Percentiles rank a stretch among this genome's conserved stretches.
These are phyloP conservation scores for Aspergillus tubingensis DNA, from an alignment of 2,329 filamentous ascomycete species.

Conservation along the genomic window DNA sequence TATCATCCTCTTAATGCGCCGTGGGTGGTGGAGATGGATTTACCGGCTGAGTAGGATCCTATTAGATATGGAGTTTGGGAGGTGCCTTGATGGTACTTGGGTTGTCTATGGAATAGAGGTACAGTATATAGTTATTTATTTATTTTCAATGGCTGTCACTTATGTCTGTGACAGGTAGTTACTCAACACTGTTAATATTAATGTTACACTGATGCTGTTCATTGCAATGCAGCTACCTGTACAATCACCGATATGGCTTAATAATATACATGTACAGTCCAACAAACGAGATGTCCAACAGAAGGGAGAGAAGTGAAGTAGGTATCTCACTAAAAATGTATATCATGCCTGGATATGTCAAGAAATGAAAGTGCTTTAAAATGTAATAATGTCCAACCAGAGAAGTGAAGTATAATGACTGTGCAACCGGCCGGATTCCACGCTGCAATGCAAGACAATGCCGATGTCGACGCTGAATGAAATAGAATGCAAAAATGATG, in stretches of 20 bases:
- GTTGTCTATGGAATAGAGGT: too few relatives aligned
- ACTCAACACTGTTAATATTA: too few relatives aligned
- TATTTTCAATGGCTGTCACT: too few relatives aligned
- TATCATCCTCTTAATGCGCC: constrained; percentile 56
- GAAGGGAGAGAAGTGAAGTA: constrained; percentile 1
- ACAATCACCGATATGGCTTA: background rate
- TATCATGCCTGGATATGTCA: constrained; percentile 7
- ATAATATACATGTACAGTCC: background rate
- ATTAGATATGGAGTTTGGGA: too few relatives aligned
- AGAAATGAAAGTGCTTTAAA: constrained; percentile 12
- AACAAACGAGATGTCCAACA: constrained; percentile 1
- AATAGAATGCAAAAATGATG: constrained; percentile 13
- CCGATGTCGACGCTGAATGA: constrained; percentile 6
- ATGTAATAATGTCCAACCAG: constrained; percentile 2
- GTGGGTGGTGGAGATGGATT: constrained; percentile 59
- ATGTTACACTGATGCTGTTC: too few relatives aligned
- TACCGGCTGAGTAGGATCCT: constrained; percentile 28
- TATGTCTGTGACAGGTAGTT: too few relatives aligned
- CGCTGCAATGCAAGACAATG: constrained; percentile 22
- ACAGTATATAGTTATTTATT: too few relatives aligned
- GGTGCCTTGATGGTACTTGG: too few relatives aligned
- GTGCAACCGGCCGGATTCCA: constrained; percentile 13
- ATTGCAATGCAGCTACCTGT: background rate
- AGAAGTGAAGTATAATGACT: constrained; percentile 14
- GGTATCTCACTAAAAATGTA: constrained; percentile 7